A percentile compares a stretch with the other conserved stretches of the same genome.
Conservation (phyloP, 169 alveolate species). For the Eimeria necatrix region DNA sequence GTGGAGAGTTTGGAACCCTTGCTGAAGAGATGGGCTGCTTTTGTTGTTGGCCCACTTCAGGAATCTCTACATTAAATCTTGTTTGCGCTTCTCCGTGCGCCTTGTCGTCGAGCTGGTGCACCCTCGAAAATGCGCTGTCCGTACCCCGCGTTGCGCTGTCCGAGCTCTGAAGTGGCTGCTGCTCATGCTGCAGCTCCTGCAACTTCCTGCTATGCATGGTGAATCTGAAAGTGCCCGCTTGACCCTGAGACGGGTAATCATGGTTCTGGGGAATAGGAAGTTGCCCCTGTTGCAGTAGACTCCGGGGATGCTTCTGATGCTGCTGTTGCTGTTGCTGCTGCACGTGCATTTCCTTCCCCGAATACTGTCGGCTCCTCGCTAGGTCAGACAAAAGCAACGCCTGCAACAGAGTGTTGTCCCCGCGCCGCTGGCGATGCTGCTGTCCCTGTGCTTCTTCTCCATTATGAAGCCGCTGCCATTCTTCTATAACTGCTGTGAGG, state of each 20-base stretch:
- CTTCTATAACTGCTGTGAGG: slow-evolving; percentile 11
- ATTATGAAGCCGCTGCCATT: neutral
- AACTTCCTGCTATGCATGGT: neutral
- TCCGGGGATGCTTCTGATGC: neutral
- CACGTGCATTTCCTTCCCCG: neutral
- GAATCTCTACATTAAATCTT: neutral
- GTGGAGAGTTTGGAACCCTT: neutral
- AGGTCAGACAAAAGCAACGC: slow-evolving; percentile 18
- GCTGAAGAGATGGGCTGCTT: neutral
- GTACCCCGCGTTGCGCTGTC: neutral
- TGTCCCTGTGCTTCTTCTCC: neutral
- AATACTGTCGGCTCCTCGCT: neutral
- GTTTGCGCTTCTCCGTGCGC: neutral
- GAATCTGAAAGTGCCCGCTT: neutral
- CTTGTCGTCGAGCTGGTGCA: neutral
- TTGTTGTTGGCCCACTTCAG: neutral
- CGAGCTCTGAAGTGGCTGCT: slow-evolving; percentile 17
- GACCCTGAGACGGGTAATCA: neutral
- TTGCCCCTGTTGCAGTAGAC: neutral
- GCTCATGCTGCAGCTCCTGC: slow-evolving; percentile 44
- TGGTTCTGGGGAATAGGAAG: neutral
- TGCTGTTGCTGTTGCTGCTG: neutral
- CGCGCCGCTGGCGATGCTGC: slow-evolving; percentile 23
- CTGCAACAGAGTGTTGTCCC: slow-evolving; percentile 6
- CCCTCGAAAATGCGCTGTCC: neutral